Evolutionary conservation across 108 stramenopile species (phyloP).

Genomic region (Conticribra guillardii): DNA sequence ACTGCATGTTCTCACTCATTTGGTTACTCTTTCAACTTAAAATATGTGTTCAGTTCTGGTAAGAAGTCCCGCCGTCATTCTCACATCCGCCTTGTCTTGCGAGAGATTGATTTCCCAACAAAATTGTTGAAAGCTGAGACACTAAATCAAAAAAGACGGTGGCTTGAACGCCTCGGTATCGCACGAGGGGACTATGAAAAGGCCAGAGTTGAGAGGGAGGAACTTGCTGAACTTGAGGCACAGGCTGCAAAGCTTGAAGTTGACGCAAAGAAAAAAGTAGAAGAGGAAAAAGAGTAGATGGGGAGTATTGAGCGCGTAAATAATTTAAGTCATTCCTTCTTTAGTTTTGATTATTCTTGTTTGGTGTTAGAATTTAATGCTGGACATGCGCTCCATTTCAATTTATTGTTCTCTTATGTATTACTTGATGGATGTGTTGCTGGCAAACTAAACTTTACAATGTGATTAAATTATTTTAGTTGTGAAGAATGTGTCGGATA

Average conservation of each 20-base stretch:
- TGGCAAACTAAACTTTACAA: too few species aligned
- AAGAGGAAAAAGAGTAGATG: constrained; percentile 14
- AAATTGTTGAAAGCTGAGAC: constrained; percentile 65
- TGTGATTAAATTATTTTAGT: too few species aligned
- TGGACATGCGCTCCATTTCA: too few species aligned
- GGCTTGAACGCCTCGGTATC: constrained; percentile 57
- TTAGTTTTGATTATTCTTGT: too few species aligned
- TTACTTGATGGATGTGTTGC: too few species aligned
- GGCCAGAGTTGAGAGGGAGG: constrained; percentile 69
- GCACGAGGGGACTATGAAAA: constrained; percentile 70
- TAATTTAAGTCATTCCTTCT: too few species aligned
- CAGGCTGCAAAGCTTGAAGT: constrained; percentile 47
- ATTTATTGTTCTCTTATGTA: too few species aligned
- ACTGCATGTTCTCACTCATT: too few species aligned
- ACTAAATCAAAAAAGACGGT: constrained; percentile 74
- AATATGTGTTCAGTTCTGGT: constrained; percentile 48
- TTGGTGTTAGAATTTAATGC: too few species aligned
- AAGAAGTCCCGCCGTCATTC: constrained; percentile 66
- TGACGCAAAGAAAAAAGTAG: constrained; percentile 34
- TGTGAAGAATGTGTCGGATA: too few species aligned
- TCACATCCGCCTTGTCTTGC: constrained; percentile 75
- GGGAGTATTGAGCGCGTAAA: not conserved
- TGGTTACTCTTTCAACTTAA: too few species aligned
- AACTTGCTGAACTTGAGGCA: constrained; percentile 61
- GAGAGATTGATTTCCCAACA: constrained; percentile 86